Base-by-base conservation (phyloP, 2,329 filamentous ascomycete species). In the Xylariaceae sp. region DNA sequence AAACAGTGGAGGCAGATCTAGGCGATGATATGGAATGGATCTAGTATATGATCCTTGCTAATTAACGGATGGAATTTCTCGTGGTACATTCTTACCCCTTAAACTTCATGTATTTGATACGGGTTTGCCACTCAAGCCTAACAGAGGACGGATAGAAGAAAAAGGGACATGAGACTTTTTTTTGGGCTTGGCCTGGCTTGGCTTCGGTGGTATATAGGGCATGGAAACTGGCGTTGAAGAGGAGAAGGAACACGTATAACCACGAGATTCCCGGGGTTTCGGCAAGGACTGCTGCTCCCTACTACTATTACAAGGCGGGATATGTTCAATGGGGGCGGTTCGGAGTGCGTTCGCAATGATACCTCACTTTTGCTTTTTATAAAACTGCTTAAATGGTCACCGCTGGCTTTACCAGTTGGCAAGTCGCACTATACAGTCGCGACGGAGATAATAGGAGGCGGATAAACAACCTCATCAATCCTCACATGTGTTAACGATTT, bases 11-110 rank as follows among this genome's bases (percentile, higher is more conserved):
- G 7, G 48, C 56, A 7, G 62, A 63, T 45, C 47, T 61, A 43
- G 60, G 60, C 3, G 62, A 56, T 12, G 59, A 62, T 42, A 60
- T 58, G 52, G 57, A 60, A 40, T 62, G 57, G 60, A 42, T 54
- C 40, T 54, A 32, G 52, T 20, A 19, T 42, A 19, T 18, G 37
- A n/a, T 26, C 42, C 26, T 12, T 40, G 19, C 18, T 26, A n/a
- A n/a, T n/a, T n/a, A 16, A 16, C 40, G 37, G 18, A 21, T 29
- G 2, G 32, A 16, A 16, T 29, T 53, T 56, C 51, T 32, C 20
- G 26, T 26, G 44, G 50, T 59, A 12, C 19, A 50, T 40, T 41
- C 44, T 10, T 23, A 46, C 54, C 52, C 49, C 20, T 40, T 44
- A 45, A 32, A 50, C 20, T 29, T 46, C 37, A 48, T 29, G 37